These are phyloP conservation scores for Talaromyces albobiverticillius DNA, from an alignment of 2,329 filamentous ascomycete species.

Conservation along the genomic window DNA sequence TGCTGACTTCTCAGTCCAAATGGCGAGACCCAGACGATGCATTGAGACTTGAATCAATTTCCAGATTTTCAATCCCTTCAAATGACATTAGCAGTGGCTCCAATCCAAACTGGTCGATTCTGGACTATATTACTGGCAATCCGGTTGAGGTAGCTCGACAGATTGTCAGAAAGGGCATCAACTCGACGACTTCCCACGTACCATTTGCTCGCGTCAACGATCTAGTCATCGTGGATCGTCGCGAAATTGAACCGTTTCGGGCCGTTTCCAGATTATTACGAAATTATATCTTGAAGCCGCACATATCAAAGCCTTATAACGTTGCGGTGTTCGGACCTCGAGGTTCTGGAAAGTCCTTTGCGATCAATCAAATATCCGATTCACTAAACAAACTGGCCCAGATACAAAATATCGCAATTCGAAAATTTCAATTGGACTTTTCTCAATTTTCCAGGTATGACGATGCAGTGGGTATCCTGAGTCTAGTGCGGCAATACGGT, in stretches of 20 bases:
- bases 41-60: neutral
- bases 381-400: neutral
- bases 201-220: neutral
- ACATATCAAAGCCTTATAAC: neutral
- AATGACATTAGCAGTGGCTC: neutral
- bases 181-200: neutral
- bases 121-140: neutral
- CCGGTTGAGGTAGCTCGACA: neutral
- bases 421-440: neutral
- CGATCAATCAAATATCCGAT: neutral
- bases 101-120: neutral
- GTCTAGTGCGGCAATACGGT: neutral
- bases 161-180: neutral
- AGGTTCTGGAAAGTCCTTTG: neutral
- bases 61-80: neutral
- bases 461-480: neutral
- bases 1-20: neutral
- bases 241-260: neutral
- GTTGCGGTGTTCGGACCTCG: neutral
- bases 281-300: neutral
- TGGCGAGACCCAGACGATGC: neutral
- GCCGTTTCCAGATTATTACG: neutral
- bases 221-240: neutral
- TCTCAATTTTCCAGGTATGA: neutral
- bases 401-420: neutral